Percentiles rank a stretch among this genome's conserved stretches.
Evolutionary conservation across 2,329 filamentous ascomycete species (phyloP).

Genomic region (Hypoxylon sp.): DNA sequence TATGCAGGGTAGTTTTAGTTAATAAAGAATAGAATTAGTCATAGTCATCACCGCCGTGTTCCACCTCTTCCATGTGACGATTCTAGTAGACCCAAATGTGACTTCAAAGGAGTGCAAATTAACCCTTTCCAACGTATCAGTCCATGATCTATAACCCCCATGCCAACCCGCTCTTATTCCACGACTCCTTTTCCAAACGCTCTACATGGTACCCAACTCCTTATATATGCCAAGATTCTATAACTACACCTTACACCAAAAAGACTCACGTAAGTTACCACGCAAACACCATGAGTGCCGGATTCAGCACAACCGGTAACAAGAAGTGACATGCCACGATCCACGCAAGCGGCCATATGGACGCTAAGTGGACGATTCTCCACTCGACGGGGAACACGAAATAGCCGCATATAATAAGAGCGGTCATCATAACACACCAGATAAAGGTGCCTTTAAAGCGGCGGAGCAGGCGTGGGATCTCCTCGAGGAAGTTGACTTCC

Average conservation of each 20-base stretch:
- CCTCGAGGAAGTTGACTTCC: conserved; percentile 53
- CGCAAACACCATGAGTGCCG: conserved; percentile 73
- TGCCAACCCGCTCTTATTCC: neutral
- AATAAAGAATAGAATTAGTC: conserved; percentile 11
- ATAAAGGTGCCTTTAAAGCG: conserved; percentile 54
- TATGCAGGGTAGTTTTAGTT: conserved; percentile 12
- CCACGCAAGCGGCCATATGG: conserved; percentile 69
- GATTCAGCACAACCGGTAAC: conserved; percentile 71
- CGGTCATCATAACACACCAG: conserved; percentile 48
- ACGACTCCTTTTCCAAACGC: neutral
- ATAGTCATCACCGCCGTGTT: conserved; percentile 8
- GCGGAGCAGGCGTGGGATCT: conserved; percentile 50
- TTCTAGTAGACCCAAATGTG: neutral
- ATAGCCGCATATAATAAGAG: conserved; percentile 50
- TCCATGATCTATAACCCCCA: neutral
- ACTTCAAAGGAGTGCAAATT: neutral
- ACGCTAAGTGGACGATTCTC: conserved; percentile 69
- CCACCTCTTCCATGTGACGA: neutral
- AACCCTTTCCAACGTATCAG: neutral
- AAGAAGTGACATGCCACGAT: conserved; percentile 68
- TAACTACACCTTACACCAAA: neutral
- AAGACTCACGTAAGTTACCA: conserved; percentile 58
- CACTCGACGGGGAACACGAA: conserved; percentile 58
- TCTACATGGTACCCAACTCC: neutral
- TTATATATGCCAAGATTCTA: conserved; percentile 2